Conservation (phyloP, 192 early-diverging fungal species). For the Entomortierella lignicola region DNA sequence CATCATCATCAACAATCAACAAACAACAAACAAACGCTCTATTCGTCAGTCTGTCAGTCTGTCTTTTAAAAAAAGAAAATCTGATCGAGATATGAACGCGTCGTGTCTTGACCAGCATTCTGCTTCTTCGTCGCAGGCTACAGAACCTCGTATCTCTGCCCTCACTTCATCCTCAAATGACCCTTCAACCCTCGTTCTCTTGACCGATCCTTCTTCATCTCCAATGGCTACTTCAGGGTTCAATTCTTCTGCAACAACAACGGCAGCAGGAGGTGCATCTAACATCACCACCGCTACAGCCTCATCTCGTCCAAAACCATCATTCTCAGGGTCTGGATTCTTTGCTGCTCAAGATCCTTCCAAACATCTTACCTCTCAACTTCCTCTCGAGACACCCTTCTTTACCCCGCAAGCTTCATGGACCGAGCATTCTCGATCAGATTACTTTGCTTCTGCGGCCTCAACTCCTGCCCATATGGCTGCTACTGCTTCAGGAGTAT, state of each 20-base stretch:
- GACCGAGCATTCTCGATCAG: slow-evolving; percentile 28
- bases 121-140: not conserved
- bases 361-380: slow-evolving; percentile 23
- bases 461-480: slow-evolving; percentile 5
- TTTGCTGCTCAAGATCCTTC: slow-evolving; percentile 37
- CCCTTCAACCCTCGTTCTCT: slow-evolving; percentile 19
- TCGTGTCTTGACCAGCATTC: not conserved
- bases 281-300: slow-evolving; percentile 26
- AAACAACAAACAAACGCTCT: too few relatives aligned
- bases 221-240: not conserved
- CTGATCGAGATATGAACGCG: slow-evolving; percentile 27
- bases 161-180: slow-evolving; percentile 23
- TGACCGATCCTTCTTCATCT: slow-evolving; percentile 25
- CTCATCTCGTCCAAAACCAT: slow-evolving; percentile 10
- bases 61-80: not conserved
- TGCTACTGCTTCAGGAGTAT: slow-evolving; percentile 4
- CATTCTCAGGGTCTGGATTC: slow-evolving; percentile 32
- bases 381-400: slow-evolving; percentile 37
- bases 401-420: slow-evolving; percentile 35
- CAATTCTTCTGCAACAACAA: not conserved
- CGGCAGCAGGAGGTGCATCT: not conserved
- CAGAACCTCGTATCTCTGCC: slow-evolving; percentile 21
- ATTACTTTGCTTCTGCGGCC: slow-evolving; percentile 29
- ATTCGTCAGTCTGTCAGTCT: not conserved
- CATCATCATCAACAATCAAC: not conserved